phyloP scores from a whole-genome alignment of 768 basidiomycete genomes.

The Xerocomus brunneocitrinus region DNA sequence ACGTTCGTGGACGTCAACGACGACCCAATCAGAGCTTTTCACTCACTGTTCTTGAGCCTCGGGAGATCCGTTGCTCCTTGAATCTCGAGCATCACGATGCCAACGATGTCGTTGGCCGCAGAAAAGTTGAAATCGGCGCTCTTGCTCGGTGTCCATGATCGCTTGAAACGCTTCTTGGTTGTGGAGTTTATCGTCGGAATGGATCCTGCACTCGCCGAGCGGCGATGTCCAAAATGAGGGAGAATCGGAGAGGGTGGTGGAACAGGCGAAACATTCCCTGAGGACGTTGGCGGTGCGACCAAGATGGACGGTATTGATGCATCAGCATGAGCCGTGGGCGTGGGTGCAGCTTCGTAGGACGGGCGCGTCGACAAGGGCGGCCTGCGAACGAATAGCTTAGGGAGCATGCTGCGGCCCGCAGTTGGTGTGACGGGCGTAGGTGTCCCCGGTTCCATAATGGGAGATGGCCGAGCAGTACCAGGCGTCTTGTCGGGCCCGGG shows the following conservation, averaged over 20 bases:
- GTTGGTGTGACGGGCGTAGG: slow-evolving; percentile 29
- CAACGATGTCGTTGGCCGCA: slow-evolving; percentile 76
- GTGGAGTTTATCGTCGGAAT: slow-evolving; percentile 18
- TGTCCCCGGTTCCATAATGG: slow-evolving; percentile 14
- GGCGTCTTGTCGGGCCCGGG: slow-evolving; percentile 19
- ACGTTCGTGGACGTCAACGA: background rate
- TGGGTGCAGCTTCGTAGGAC: slow-evolving; percentile 24
- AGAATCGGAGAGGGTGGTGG: slow-evolving; percentile 23
- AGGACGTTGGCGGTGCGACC: slow-evolving; percentile 9
- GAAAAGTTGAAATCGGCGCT: slow-evolving; percentile 54
- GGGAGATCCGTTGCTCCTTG: slow-evolving; percentile 81
- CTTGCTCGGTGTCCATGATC: slow-evolving; percentile 37
- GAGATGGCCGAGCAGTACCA: slow-evolving; percentile 21
- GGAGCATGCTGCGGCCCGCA: slow-evolving; percentile 26
- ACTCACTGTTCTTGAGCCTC: slow-evolving; percentile 78
- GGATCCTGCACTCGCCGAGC: slow-evolving; percentile 30
- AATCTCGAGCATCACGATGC: slow-evolving; percentile 95
- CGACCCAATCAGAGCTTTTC: background rate
- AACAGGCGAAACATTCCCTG: slow-evolving; percentile 9
- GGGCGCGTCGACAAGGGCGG: slow-evolving; percentile 28
- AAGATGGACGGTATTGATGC: slow-evolving; percentile 7
- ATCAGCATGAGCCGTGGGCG: slow-evolving; percentile 2
- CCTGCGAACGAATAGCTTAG: slow-evolving; percentile 34
- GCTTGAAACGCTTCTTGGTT: slow-evolving; percentile 36
- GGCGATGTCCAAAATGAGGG: slow-evolving; percentile 25